Evolutionary conservation across 805 yeast species (phyloP).

Genomic region (Blastobotrys robertii): DNA sequence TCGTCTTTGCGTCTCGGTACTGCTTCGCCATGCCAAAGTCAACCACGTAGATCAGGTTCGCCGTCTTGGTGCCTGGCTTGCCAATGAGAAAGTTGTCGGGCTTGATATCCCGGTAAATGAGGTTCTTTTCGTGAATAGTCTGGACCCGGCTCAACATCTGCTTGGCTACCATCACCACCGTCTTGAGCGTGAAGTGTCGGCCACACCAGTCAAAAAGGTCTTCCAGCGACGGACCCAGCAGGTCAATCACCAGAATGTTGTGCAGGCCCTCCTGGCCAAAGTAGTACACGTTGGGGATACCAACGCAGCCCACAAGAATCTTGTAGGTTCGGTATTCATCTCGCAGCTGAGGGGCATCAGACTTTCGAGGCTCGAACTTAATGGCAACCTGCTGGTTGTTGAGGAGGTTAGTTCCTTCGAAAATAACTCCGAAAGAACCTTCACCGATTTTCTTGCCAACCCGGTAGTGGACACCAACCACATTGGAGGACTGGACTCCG

Average conservation of each 20-base stretch:
- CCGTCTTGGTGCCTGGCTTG: constrained; percentile 73
- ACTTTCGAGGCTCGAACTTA: constrained; percentile 88
- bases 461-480: constrained; percentile 91
- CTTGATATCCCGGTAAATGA: constrained; percentile 92
- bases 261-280: constrained; percentile 98
- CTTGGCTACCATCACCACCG: constrained; percentile 87
- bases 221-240: constrained; percentile 91
- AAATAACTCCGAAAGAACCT: constrained; percentile 95
- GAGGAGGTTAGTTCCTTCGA: constrained; percentile 88
- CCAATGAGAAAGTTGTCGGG: constrained; percentile 97
- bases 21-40: constrained; percentile 99
- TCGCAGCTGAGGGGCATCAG: constrained; percentile 94
- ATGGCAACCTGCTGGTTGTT: constrained; percentile 93
- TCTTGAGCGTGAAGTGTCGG: constrained; percentile 74
- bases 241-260: constrained; percentile 86
- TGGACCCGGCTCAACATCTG: constrained; percentile 89
- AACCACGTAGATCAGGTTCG: constrained; percentile 77
- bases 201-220: constrained; percentile 99
- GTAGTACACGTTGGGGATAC: constrained; percentile 94
- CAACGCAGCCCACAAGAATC: constrained; percentile 67
- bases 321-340: constrained; percentile 96
- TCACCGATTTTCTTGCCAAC: constrained; percentile 98
- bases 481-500: constrained; percentile 39
- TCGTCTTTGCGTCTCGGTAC: constrained; percentile 92
- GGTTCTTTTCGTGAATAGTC: constrained; percentile 77